Base-by-base conservation (phyloP, 2,329 filamentous ascomycete species). In the Pseudocercospora pini-densiflorae region DNA sequence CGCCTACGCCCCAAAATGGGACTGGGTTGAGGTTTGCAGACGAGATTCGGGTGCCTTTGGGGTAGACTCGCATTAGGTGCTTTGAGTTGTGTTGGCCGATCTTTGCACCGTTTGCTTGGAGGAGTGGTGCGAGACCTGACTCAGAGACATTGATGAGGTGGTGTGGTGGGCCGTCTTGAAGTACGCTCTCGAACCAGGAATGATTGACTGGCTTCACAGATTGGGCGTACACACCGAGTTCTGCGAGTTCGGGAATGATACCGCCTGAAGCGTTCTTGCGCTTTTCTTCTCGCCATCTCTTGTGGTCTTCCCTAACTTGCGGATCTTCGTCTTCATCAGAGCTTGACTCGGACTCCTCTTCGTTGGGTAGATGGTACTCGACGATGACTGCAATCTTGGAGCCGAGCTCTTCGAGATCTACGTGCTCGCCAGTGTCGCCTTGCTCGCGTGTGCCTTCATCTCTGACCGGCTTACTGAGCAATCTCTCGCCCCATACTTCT, bases 131-230 rank as follows among this genome's bases (percentile, higher is more conserved):
- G 82, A 91, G 79, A 0, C 86, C 87, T 0, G 84, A 85, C 75
- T 91, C 89, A 1, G 89, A 91, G 2, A 91, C 84, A 72, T 92
- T 91, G 82, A 90, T 89, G 68, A 90, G 84, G 64, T 89, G 88
- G 72, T 90, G 86, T 67, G 89, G 87, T 33, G 88, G 88, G 0
- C 83, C 79, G 59, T 81, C 77, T 40, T 82, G 77, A 4, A 85
- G 76, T 16, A 77, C 70, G 2, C 79, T 81, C 3, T 87, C 84
- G 73, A 84, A 90, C 89, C 89, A 91, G 0, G 87, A 88, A 71
- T 88, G 86, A 76, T 91, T 85, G 62, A 79, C 78, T 0, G 89
- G 89, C 74, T 91, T 91, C 63, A 91, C 88, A 0, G 87, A 89
- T 74, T 91, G 89, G 0, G 89, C 89, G 70, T 91, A 91, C 1